Evolutionary conservation across 1,284 basidiomycete species (phyloP), one percentile per base, ranked within the genome.

Genomic region (Sanguinoderma infundibulare): DNA sequence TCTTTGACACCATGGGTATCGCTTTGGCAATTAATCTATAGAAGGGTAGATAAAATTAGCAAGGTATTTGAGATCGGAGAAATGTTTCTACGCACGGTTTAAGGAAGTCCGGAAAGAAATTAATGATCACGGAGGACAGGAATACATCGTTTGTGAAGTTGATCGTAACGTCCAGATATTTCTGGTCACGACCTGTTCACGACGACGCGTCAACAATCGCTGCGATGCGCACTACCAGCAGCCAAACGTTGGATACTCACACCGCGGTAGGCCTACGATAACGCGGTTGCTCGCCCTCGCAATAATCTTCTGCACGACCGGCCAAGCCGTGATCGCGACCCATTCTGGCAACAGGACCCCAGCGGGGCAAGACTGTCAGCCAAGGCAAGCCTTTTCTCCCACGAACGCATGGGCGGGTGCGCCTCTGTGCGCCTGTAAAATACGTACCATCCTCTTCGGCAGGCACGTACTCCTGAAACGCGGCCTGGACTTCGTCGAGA

Each of bases 401-500:
- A 26, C 39, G 36, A 15, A n/a, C 20, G 35, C 1, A 20, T n/a
- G n/a, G n/a, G n/a, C n/a, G n/a, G n/a, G n/a, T n/a, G n/a, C n/a
- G n/a, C n/a, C n/a, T n/a, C n/a, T n/a, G n/a, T n/a, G n/a, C n/a
- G n/a, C n/a, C n/a, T n/a, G n/a, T n/a, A n/a, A n/a, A n/a, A 20
- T 3, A 67, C 39, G 58, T 63, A 63, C 70, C 61, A 17, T 62
- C 51, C 44, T 60, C 50, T 58, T 64, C 36, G 20, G 59, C 32
- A 64, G 66, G 60, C 61, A 68, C 52, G 50, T 53, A 55, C 40
- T 72, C 67, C 26, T 68, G 53, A 59, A 72, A 73, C 8, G 70
- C 73, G 17, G 55, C 49, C 1, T 54, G 40, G 32, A 75, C 70
- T 55, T 77, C 75, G 40, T 76, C 74, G 9, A 70, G 42, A 6